Percentiles rank a stretch among this genome's conserved stretches.
Evolutionary conservation across 352 stramenopile genomes (phyloP).

Genomic region (Globisporangium viniferum): DNA sequence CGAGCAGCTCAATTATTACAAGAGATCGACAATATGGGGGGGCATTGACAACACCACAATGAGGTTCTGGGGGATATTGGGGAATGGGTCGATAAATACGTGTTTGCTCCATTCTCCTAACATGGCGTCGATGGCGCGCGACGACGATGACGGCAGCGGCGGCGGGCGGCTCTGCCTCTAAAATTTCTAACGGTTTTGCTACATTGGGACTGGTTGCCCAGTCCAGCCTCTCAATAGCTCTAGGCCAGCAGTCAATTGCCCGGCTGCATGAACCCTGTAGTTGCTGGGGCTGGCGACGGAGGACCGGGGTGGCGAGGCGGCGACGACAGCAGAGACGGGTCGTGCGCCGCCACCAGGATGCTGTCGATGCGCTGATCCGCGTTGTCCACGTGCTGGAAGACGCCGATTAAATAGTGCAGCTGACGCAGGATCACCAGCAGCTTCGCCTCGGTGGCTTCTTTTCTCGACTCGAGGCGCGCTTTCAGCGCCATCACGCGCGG

Average conservation of each 20-base stretch:
- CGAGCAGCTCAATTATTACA: background rate
- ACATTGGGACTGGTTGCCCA: background rate
- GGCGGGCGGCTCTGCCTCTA: slow-evolving; percentile 8
- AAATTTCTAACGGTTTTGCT: slow-evolving; percentile 4
- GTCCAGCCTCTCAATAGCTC: background rate
- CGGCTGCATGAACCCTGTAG: background rate
- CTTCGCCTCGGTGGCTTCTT: slow-evolving; percentile 31
- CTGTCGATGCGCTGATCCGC: slow-evolving; percentile 54
- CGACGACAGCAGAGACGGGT: slow-evolving; percentile 23
- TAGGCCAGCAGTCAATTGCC: background rate
- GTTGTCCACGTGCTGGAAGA: slow-evolving; percentile 70
- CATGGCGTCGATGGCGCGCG: background rate
- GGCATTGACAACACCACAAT: background rate
- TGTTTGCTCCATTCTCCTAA: slow-evolving; percentile 5
- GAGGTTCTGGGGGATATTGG: background rate
- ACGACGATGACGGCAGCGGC: background rate
- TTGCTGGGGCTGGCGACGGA: background rate
- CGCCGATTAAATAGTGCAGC: slow-evolving; percentile 69
- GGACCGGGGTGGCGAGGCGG: slow-evolving; percentile 22
- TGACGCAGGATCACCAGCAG: slow-evolving; percentile 61
- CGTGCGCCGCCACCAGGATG: slow-evolving; percentile 51
- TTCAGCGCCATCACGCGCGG: slow-evolving; percentile 58
- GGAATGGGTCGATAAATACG: slow-evolving; percentile 11
- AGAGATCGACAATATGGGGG: background rate
- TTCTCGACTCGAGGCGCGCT: slow-evolving; percentile 33